phyloP scores from a whole-genome alignment of 306 rosid species.

The Casuarina glauca region DNA sequence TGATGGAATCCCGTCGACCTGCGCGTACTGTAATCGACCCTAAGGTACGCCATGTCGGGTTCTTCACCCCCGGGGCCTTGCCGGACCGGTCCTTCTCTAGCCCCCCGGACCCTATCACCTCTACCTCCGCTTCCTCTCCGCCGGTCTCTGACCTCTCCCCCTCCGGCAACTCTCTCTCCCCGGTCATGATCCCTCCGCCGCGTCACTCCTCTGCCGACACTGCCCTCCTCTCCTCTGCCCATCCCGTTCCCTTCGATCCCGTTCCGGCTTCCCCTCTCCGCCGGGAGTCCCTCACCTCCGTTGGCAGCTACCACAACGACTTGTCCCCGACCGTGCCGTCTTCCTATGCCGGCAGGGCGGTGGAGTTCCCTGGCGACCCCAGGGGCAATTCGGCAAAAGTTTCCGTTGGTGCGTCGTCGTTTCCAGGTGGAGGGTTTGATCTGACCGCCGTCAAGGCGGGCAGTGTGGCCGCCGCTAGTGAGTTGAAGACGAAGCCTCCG shows the following conservation, averaged over 20 bases:
- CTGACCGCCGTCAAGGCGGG: conserved; percentile 50
- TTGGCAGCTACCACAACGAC: conserved; percentile 21
- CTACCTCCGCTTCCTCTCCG: conserved; percentile 7
- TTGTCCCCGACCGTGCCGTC: conserved; percentile 41
- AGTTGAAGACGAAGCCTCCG: conserved; percentile 39
- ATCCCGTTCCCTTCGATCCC: conserved; percentile 19
- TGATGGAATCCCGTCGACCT: conserved; percentile 33
- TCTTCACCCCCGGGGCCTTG: conserved; percentile 33
- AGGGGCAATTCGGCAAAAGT: conserved; percentile 40
- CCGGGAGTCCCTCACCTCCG: conserved; percentile 24
- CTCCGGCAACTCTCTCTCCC: conserved; percentile 37
- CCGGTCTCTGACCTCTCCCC: conserved; percentile 37
- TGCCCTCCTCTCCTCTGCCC: conserved; percentile 11
- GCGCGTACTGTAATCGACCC: conserved; percentile 51
- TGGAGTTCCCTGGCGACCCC: conserved; percentile 18
- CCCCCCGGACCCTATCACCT: conserved; percentile 27
- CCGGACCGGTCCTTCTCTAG: conserved; percentile 32
- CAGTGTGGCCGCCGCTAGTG: conserved; percentile 42
- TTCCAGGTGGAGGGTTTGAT: conserved; percentile 61
- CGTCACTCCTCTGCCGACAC: conserved; percentile 30
- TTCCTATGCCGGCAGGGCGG: conserved; percentile 42
- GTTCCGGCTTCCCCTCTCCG: conserved; percentile 38
- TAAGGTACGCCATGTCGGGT: conserved; percentile 45
- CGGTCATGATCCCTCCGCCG: conserved; percentile 47
- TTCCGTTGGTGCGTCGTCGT: conserved; percentile 35